Percentiles rank a stretch among this genome's conserved stretches.
Evolutionary conservation across 441 rosid genomes (phyloP).

Genomic region (Erodium moschatum): DNA sequence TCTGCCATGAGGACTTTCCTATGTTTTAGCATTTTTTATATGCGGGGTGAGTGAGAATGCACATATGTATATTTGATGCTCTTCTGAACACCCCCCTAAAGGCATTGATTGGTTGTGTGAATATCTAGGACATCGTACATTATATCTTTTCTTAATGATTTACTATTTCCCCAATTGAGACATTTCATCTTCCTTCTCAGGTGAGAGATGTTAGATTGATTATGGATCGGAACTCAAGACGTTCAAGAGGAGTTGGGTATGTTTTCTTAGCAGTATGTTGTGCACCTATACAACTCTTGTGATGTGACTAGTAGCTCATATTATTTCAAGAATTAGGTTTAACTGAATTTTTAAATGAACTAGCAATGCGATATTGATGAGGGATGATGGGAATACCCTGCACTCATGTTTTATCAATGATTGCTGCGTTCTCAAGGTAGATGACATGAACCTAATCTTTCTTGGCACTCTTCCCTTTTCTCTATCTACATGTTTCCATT

Average conservation of each 20-base stretch:
- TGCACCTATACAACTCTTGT: slow-evolving; percentile 31
- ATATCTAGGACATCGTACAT: not conserved
- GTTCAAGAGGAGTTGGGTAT: slow-evolving; percentile 97
- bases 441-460: slow-evolving; percentile 63
- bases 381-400: slow-evolving; percentile 44
- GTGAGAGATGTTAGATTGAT: slow-evolving; percentile 91
- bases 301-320: slow-evolving; percentile 39
- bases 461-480: slow-evolving; percentile 27
- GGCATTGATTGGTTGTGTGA: slow-evolving; percentile 11
- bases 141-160: slow-evolving; percentile 11
- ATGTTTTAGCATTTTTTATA: slow-evolving; percentile 28
- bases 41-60: slow-evolving; percentile 25
- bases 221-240: slow-evolving; percentile 89
- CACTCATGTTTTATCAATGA: slow-evolving; percentile 92
- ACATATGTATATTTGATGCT: slow-evolving; percentile 14
- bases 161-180: slow-evolving; percentile 7
- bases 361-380: slow-evolving; percentile 93
- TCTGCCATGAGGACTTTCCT: slow-evolving; percentile 28
- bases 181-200: slow-evolving; percentile 29
- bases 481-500: slow-evolving; percentile 30
- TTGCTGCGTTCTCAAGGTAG: slow-evolving; percentile 79
- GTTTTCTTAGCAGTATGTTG: slow-evolving; percentile 23
- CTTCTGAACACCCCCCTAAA: slow-evolving; percentile 9
- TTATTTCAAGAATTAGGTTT: slow-evolving; percentile 55
- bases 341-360: slow-evolving; percentile 87